These are phyloP conservation scores for Punctularia strigosozonata DNA, from an alignment of 768 basidiomycete genomes.

Conservation along the genomic window DNA sequence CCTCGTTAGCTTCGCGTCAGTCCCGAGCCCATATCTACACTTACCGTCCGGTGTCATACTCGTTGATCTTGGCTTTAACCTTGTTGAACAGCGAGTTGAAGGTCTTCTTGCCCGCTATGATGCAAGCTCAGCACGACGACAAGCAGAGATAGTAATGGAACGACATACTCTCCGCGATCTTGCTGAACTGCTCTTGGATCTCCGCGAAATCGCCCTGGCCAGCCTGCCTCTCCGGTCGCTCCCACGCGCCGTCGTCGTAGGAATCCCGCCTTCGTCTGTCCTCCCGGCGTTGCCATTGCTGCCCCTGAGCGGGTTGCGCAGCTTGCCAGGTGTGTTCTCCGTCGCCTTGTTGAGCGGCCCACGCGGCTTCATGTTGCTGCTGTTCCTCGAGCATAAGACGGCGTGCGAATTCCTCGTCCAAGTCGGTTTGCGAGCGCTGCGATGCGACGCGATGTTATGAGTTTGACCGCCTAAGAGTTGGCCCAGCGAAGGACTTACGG, in stretches of 20 bases:
- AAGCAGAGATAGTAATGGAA: neutral
- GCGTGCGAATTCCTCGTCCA: conserved; percentile 74
- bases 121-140: neutral
- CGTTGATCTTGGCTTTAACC: conserved; percentile 77
- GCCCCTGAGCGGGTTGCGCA: neutral
- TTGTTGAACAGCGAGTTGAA: conserved; percentile 60
- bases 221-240: too few species aligned
- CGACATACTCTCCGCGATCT: conserved; percentile 66
- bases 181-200: conserved; percentile 62
- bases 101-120: conserved; percentile 65
- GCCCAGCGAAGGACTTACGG: conserved; percentile 11
- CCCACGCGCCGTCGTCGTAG: too few species aligned
- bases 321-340: neutral
- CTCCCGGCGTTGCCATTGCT: conserved; percentile 5
- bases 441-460: too few species aligned
- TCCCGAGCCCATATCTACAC: too few species aligned
- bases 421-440: conserved; percentile 56
- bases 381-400: conserved; percentile 52
- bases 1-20: neutral
- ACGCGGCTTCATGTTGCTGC: conserved; percentile 11
- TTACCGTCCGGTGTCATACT: conserved; percentile 42
- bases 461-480: neutral
- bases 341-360: conserved; percentile 6
- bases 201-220: conserved; percentile 33
- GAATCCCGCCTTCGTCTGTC: too few species aligned